These are phyloP conservation scores for Aspergillus haitiensis DNA, from an alignment of 495 filamentous ascomycete genomes.

Conservation along the genomic window DNA sequence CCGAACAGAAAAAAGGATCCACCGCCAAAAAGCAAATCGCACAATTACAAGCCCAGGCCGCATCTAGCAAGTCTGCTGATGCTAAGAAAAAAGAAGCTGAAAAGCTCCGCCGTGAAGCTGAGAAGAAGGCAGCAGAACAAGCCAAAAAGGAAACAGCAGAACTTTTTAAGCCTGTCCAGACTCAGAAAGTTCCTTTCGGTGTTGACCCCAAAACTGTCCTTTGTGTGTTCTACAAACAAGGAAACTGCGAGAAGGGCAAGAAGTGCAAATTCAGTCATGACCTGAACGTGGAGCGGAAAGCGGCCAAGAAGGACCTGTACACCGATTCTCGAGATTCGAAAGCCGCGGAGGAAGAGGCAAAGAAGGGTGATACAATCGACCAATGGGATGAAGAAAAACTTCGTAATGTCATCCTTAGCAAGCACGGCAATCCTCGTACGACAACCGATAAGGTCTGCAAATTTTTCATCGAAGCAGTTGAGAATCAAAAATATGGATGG, in stretches of 20 bases:
- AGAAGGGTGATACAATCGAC: slow-evolving; percentile 89
- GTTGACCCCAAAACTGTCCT: slow-evolving; percentile 99
- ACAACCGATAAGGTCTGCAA: slow-evolving; percentile 99
- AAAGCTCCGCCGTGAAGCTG: slow-evolving; percentile 76
- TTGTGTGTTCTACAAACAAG: slow-evolving; percentile 94
- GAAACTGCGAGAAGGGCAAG: slow-evolving; percentile 92
- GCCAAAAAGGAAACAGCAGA: slow-evolving; percentile 77
- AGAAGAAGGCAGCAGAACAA: slow-evolving; percentile 83
- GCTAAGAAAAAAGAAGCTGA: slow-evolving; percentile 89
- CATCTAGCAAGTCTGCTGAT: slow-evolving; percentile 71
- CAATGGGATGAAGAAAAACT: slow-evolving; percentile 98
- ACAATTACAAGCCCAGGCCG: slow-evolving; percentile 69
- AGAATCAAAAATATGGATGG: slow-evolving; percentile 98
- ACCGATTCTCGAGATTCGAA: slow-evolving; percentile 76
- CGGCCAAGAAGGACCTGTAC: slow-evolving; percentile 89
- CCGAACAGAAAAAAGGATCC: slow-evolving; percentile 80
- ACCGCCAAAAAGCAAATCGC: slow-evolving; percentile 86
- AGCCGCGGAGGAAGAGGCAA: slow-evolving; percentile 66
- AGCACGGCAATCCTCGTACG: slow-evolving; percentile 95
- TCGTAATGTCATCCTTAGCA: slow-evolving; percentile 83
- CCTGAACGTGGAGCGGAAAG: slow-evolving; percentile 81
- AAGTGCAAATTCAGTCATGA: slow-evolving; percentile 99
- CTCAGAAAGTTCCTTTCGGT: slow-evolving; percentile 95
- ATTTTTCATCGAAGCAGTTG: slow-evolving; percentile 95
- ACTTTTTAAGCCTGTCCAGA: slow-evolving; percentile 90